Evolutionary conservation across 2,329 filamentous ascomycete species (phyloP).

Genomic region (Madurella fahalii): DNA sequence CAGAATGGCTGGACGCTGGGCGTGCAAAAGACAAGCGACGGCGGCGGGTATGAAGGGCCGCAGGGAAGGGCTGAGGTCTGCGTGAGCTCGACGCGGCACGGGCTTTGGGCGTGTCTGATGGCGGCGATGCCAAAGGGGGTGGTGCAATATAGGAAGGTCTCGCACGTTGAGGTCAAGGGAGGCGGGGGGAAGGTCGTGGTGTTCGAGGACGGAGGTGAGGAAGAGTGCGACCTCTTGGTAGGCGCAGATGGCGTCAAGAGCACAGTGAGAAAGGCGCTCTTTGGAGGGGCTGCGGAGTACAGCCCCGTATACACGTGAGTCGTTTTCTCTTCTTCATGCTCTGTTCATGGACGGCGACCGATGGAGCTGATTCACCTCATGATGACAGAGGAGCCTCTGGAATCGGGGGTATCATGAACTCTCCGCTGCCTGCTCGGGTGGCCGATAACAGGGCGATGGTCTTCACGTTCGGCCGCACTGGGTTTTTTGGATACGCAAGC

Average conservation of each 20-base stretch:
- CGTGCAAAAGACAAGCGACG: neutral
- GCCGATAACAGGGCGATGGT: conserved; percentile 14
- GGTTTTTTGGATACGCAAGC: conserved; percentile 14
- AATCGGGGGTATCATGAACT: neutral
- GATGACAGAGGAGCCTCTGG: neutral
- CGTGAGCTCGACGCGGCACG: conserved; percentile 4
- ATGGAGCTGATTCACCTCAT: neutral
- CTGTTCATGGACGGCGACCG: neutral
- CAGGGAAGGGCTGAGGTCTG: neutral
- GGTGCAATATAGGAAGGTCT: neutral
- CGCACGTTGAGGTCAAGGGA: neutral
- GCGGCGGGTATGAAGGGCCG: neutral
- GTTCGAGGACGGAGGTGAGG: conserved; percentile 2
- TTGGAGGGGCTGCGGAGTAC: neutral
- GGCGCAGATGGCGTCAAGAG: conserved; percentile 4
- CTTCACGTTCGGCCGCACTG: conserved; percentile 12
- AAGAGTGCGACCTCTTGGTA: conserved; percentile 1
- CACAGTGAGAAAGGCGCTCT: neutral
- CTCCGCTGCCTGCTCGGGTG: neutral
- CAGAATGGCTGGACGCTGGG: conserved; percentile 3
- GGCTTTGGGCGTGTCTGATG: conserved; percentile 4
- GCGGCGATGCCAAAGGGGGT: neutral
- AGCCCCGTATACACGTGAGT: neutral
- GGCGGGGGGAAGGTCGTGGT: neutral
- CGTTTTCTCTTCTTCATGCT: neutral